phyloP scores from a whole-genome alignment of 2,329 filamentous ascomycete genomes.

The Lecanosticta acicola region DNA sequence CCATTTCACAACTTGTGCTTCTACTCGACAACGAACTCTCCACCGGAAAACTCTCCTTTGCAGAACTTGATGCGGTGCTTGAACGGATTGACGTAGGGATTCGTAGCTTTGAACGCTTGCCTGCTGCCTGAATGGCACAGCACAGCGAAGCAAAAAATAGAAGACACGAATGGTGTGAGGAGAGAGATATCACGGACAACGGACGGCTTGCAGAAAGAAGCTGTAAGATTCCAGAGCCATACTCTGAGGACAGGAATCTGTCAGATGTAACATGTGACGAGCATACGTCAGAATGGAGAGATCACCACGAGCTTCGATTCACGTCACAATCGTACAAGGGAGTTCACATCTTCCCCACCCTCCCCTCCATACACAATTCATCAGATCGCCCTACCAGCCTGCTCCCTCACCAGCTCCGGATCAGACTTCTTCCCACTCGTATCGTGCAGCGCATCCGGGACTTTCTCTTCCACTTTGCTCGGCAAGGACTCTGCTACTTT shows the following conservation, averaged over 20 bases:
- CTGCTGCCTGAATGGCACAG: too few species aligned
- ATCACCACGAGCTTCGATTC: neutral
- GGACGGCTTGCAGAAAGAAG: neutral
- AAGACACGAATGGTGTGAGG: too few species aligned
- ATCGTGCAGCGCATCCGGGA: conserved; percentile 12
- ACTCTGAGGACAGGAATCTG: neutral
- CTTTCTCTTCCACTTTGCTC: conserved; percentile 10
- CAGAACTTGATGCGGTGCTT: neutral
- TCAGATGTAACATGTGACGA: too few species aligned
- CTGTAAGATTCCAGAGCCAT: neutral
- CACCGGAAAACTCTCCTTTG: too few species aligned
- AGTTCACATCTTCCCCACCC: neutral
- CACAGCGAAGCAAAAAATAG: too few species aligned
- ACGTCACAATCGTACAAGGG: too few species aligned
- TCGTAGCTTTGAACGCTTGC: too few species aligned
- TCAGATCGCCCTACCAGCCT: neutral
- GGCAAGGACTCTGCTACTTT: conserved; percentile 8
- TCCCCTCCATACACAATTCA: neutral
- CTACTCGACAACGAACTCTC: too few species aligned
- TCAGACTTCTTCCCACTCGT: conserved; percentile 10
- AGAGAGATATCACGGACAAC: neutral
- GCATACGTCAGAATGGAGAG: neutral
- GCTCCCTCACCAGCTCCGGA: neutral
- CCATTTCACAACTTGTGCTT: too few species aligned
- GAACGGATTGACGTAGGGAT: neutral